A percentile compares a stretch with the other conserved stretches of the same genome.
Conservation (phyloP, 129 eudicot species). For the Glebionis coronaria region DNA sequence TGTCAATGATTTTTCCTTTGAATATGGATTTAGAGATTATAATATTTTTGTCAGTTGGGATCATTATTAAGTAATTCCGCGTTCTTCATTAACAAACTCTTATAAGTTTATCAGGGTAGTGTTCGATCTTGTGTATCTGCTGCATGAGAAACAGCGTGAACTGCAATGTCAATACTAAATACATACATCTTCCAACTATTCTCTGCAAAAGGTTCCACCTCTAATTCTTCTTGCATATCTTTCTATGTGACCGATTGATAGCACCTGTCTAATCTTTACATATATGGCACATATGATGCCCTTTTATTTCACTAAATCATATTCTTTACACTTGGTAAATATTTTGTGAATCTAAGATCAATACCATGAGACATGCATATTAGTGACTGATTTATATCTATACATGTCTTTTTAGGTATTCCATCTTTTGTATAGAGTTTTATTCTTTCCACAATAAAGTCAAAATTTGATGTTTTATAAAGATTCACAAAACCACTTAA, state of each 20-base stretch:
- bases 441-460: no score
- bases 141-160: constrained; percentile 9
- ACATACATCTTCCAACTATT: neutral
- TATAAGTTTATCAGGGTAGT: neutral
- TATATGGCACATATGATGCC: neutral
- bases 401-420: no score
- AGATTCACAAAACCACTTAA: no score
- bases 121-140: constrained; percentile 13
- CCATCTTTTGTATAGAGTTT: no score
- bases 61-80: no score
- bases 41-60: no score
- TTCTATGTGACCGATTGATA: neutral
- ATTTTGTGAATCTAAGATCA: neutral
- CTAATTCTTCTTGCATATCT: constrained; percentile 12
- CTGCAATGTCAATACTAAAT: neutral
- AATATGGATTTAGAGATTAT: no score
- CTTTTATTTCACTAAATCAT: neutral
- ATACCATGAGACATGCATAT: no score
- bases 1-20: no score
- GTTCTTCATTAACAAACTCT: neutral
- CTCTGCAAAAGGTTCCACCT: neutral
- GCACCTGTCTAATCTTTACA: neutral
- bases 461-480: no score
- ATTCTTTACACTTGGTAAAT: neutral
- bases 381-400: no score